Base-by-base conservation (phyloP, 352 stramenopile genomes). In the Hyaloperonospora brassicae region DNA sequence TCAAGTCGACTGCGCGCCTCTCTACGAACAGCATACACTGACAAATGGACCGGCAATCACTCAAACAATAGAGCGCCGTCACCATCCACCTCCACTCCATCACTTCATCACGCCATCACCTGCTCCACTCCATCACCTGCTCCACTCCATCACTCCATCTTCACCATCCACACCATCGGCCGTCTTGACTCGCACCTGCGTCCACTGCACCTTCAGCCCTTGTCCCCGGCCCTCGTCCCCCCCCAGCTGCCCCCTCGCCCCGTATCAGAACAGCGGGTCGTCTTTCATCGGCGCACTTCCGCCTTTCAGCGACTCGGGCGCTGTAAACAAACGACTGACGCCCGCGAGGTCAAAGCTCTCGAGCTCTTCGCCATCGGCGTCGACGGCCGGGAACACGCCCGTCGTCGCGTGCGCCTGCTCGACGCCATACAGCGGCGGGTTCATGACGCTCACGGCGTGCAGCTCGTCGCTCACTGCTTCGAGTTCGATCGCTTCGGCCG, bases 241-340 rank as follows among this genome's bases (percentile, higher is more conserved):
- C 17, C 17, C 17, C 17, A 17, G 17, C 34, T 44, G 2, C 7
- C 39, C 23, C 21, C 23, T n/a, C 12, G 8, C 24, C 45, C 31
- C 30, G 7, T 42, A n/a, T 70, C 77, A 89, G 57, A 89, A 89
- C 3, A 89, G 64, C 46, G 79, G 79, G 52, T 89, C 77, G 55
- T 89, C 76, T 57, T 86, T 89, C 78, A 91, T 88, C 3, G 76
- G 76, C 34, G 72, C 73, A 63, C 77, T 88, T 34, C 80, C 80
- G 22, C 72, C 76, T 59, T 87, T 85, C 43, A 91, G 67, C 13
- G 80, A 88, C 62, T 87, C 77, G 17, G 80, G 80, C 1, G 76
- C 72, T 23, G 84, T 75, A 46, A 86, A 89, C n/a, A 91, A 64
- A 11, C 77, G 69, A n/a, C 66, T 59, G 38, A 83, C 72, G 24